Evolutionary conservation across 2,329 filamentous ascomycete species (phyloP).

Genomic region (Coleophoma cylindrospora): DNA sequence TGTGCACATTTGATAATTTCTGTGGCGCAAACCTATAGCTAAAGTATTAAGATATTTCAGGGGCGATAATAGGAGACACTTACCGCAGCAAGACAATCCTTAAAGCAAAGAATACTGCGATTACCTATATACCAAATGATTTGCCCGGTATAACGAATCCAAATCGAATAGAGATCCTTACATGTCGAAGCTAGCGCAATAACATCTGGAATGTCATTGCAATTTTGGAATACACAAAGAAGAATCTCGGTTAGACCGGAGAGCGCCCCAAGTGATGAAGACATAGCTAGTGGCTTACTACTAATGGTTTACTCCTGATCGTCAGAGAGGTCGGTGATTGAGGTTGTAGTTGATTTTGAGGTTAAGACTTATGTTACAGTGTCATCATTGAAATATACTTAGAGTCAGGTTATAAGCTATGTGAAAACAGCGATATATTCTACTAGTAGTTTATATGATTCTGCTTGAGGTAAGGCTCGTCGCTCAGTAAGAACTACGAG

Average conservation of each 20-base stretch:
- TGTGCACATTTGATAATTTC: background rate
- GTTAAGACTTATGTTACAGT: too few relatives aligned
- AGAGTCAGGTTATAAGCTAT: too few relatives aligned
- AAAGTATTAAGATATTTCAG: background rate
- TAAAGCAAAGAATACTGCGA: background rate
- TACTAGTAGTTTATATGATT: too few relatives aligned
- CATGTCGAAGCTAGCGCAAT: background rate
- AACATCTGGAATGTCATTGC: background rate
- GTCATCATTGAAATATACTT: too few relatives aligned
- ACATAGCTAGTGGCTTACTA: background rate
- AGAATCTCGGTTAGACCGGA: background rate
- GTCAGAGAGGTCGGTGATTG: too few relatives aligned
- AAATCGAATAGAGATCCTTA: background rate
- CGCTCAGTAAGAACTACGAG: too few relatives aligned
- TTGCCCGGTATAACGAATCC: background rate
- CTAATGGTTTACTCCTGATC: too few relatives aligned
- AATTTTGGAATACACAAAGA: background rate
- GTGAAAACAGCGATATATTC: too few relatives aligned
- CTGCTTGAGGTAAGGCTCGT: too few relatives aligned
- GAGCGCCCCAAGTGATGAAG: background rate
- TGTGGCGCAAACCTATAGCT: background rate
- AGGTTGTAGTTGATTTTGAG: too few relatives aligned
- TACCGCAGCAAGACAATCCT: too few relatives aligned
- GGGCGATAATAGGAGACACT: too few relatives aligned
- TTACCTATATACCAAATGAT: background rate